Base-by-base conservation (phyloP, 2,329 filamentous ascomycete genomes). In the Aspergillus sp. region DNA sequence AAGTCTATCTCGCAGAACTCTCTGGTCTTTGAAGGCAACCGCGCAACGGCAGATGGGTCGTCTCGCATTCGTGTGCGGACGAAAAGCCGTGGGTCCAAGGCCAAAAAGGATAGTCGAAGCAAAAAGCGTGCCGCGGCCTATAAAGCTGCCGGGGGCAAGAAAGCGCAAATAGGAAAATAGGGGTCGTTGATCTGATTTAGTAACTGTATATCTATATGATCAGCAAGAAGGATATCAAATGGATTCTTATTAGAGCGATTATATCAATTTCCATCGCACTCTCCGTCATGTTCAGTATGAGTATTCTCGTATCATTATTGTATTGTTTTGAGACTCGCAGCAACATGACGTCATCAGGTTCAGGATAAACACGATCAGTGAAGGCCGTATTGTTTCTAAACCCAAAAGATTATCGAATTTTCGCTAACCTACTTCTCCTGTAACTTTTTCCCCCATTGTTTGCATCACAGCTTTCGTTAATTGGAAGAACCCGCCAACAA, bases 11-110 rank as follows among this genome's bases (percentile, higher is more conserved):
- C 71, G 4, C 65, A 61, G 15, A 74, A 71, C 55, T 70, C 70
- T 0, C 61, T 77, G 42, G 71, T 80, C 18, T 79, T 80, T 57
- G 78, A 80, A 60, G 78, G 78, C 17, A 70, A 78, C 55, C 75
- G 78, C 26, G 77, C 78, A 24, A 71, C 68, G 2, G 69, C 72
- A 48, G 66, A 65, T 57, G 68, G 66, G 39, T 64, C 64, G 11
- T 67, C 65, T 32, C 65, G 64, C 20, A 64, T 72, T 51, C 74
- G 70, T 42, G 62, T 74, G 36, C 74, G 72, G 65, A 67, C 65
- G 30, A 76, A 76, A 68, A 72, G 71, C 54, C 72, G 74, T 51
- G 73, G 72, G 32, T 68, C 65, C n/a, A 72, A 74, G 57, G 74
- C 70, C 20, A 77, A 78, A 62, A 71, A 68, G 39, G 75, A 75